These are phyloP conservation scores for Metschnikowia aberdeeniae DNA, from an alignment of 805 yeast species.

Conservation along the genomic window DNA sequence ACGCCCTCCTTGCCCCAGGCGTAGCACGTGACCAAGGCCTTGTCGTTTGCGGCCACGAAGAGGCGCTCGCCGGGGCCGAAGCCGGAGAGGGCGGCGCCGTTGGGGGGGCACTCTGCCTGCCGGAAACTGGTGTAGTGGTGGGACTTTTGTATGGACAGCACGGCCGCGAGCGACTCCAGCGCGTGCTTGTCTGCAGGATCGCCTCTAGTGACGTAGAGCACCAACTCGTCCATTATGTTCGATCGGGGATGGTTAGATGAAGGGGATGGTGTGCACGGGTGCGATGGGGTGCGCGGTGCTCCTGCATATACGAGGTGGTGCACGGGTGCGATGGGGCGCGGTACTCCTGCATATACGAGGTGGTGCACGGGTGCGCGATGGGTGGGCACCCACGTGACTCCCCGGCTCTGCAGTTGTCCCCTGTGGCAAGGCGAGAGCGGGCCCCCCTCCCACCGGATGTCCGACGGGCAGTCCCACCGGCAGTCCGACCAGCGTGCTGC, in stretches of 20 bases:
- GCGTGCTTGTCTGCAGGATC: conserved; percentile 42
- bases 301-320: no score
- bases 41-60: conserved; percentile 62
- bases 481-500: no score
- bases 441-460: no score
- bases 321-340: no score
- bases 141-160: conserved; percentile 45
- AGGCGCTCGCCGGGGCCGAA: conserved; percentile 47
- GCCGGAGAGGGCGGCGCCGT: conserved; percentile 48
- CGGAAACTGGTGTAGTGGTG: conserved; percentile 49
- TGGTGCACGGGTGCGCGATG: no score
- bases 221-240: conserved; percentile 46
- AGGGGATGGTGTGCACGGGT: no score
- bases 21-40: conserved; percentile 74
- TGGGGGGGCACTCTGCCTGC: conserved; percentile 44
- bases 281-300: no score
- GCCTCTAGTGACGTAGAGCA: conserved; percentile 45
- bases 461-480: no score
- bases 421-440: no score
- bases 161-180: conserved; percentile 37
- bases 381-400: no score
- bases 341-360: no score
- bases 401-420: no score
- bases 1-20: conserved; percentile 65
- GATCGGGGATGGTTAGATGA: neutral